A percentile compares a stretch with the other conserved stretches of the same genome.
phyloP scores from a whole-genome alignment of 768 basidiomycete genomes.

The Serpula lacrymans region DNA sequence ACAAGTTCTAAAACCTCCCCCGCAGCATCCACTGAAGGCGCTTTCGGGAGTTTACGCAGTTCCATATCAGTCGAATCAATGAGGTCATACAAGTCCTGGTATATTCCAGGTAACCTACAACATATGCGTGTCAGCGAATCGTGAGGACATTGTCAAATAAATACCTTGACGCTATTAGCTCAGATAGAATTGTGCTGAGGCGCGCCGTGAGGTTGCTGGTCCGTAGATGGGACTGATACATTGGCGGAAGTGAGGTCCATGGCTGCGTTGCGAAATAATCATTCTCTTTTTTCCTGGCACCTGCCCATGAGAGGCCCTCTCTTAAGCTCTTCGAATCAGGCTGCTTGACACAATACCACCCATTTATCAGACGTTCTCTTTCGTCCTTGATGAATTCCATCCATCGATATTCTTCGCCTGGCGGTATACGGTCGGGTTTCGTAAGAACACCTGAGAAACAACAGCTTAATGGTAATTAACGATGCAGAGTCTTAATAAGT shows the following conservation, averaged over 20 bases:
- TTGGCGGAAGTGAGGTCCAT: slow-evolving; percentile 46
- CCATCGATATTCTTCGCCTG: slow-evolving; percentile 46
- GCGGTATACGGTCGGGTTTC: slow-evolving; percentile 59
- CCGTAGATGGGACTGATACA: slow-evolving; percentile 47
- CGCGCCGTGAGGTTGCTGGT: slow-evolving; percentile 53
- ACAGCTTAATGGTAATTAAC: no score
- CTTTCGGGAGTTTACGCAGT: slow-evolving; percentile 34
- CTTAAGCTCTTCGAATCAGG: slow-evolving; percentile 26
- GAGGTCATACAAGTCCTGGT: slow-evolving; percentile 46
- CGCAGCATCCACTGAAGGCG: slow-evolving; percentile 47
- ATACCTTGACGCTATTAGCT: slow-evolving; percentile 53
- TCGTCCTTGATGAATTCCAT: slow-evolving; percentile 54
- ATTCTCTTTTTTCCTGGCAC: slow-evolving; percentile 51
- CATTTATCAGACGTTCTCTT: slow-evolving; percentile 28
- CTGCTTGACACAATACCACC: slow-evolving; percentile 40
- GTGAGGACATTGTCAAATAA: slow-evolving; percentile 6
- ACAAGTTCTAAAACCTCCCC: slow-evolving; percentile 47
- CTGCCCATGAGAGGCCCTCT: slow-evolving; percentile 44
- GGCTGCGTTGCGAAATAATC: slow-evolving; percentile 47
- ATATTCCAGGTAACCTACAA: slow-evolving; percentile 51
- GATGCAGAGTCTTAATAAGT: no score
- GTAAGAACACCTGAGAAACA: slow-evolving; percentile 67
- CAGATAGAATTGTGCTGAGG: slow-evolving; percentile 53
- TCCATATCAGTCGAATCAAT: slow-evolving; percentile 34
- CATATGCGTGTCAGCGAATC: neutral